Evolutionary conservation across 805 yeast genomes (phyloP).

Genomic region (Kodamaea nitidulidarum): DNA sequence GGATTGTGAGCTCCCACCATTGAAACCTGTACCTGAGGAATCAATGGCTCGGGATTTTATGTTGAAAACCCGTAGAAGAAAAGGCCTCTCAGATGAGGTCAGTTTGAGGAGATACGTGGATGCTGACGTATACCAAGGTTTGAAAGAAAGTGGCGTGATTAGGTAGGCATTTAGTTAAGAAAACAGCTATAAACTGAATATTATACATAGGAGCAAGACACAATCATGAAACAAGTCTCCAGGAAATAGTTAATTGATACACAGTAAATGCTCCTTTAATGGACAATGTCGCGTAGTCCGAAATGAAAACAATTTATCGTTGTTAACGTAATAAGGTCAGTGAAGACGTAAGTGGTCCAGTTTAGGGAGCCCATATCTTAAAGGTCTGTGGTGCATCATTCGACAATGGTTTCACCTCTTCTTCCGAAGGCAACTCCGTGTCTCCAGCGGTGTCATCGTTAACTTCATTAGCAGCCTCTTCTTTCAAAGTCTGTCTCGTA

Average conservation of each 20-base stretch:
- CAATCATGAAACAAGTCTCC: background rate
- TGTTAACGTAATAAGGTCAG: background rate
- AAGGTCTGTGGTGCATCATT: slow-evolving; percentile 39
- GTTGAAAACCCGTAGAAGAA: slow-evolving; percentile 82
- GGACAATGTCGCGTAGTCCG: too few species aligned
- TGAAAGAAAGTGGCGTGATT: slow-evolving; percentile 46
- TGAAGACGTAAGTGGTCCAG: background rate
- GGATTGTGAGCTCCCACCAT: slow-evolving; percentile 56
- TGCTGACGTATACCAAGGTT: slow-evolving; percentile 47
- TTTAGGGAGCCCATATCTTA: slow-evolving; percentile 40
- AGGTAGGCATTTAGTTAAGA: slow-evolving; percentile 3
- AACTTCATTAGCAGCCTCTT: slow-evolving; percentile 10
- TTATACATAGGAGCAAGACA: background rate
- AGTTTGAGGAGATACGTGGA: slow-evolving; percentile 65
- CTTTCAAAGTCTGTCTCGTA: slow-evolving; percentile 20
- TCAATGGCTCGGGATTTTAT: slow-evolving; percentile 86
- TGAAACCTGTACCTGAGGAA: slow-evolving; percentile 68
- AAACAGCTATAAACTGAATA: background rate
- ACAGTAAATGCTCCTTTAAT: background rate
- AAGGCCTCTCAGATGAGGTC: slow-evolving; percentile 70
- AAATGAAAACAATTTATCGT: too few species aligned
- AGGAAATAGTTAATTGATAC: background rate
- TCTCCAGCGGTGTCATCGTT: slow-evolving; percentile 11
- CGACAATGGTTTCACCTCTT: slow-evolving; percentile 32
- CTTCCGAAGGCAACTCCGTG: slow-evolving; percentile 10